phyloP scores from a whole-genome alignment of 768 basidiomycete species.

The Leccinum fibrillosum region DNA sequence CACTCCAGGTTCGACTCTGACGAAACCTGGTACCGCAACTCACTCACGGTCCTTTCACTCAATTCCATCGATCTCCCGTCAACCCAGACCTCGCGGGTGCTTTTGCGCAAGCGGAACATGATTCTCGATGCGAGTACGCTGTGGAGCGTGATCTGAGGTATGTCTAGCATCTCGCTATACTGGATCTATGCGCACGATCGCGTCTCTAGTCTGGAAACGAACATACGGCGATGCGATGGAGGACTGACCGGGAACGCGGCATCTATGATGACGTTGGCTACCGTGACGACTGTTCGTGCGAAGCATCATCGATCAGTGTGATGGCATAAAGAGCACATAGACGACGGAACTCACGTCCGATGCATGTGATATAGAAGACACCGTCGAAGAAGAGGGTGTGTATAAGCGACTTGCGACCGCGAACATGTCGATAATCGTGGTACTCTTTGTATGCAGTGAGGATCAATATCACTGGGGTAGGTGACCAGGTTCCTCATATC shows the following conservation, averaged over 20 bases:
- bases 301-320: not conserved
- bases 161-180: not conserved
- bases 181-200: not conserved
- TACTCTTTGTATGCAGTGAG: not conserved
- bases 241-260: not conserved
- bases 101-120: not conserved
- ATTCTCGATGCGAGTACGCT: not conserved
- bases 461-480: not conserved
- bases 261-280: not conserved
- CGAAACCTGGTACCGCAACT: not conserved
- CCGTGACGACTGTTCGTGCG: not conserved
- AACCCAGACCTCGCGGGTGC: not conserved
- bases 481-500: not conserved
- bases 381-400: not conserved
- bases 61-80: not conserved
- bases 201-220: not conserved
- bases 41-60: not conserved
- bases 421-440: not conserved
- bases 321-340: not conserved
- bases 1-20: not conserved
- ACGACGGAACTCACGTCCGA: not conserved
- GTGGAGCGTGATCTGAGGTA: not conserved
- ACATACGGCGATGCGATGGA: too few species aligned
- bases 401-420: not conserved
- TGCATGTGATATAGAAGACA: not conserved